Percentiles rank a stretch among this genome's conserved stretches.
These are phyloP conservation scores for Colletotrichum costaricense DNA, from an alignment of 2,329 filamentous ascomycete genomes.

Conservation along the genomic window DNA sequence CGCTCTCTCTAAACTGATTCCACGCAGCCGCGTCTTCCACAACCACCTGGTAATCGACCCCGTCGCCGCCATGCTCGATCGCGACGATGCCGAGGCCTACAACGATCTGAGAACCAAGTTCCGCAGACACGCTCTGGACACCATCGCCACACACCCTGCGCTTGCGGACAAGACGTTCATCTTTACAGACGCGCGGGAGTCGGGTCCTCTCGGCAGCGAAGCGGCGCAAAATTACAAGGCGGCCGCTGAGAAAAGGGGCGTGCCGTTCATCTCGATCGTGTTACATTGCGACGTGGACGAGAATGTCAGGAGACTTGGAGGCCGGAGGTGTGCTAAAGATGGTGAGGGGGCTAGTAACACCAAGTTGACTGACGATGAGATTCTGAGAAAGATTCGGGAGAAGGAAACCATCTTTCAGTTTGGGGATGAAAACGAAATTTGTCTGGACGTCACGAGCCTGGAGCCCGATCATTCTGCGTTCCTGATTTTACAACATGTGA, in stretches of 20 bases:
- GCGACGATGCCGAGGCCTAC: constrained; percentile 38
- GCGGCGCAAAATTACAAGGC: constrained; percentile 38
- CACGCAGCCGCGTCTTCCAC: constrained; percentile 41
- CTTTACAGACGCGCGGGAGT: constrained; percentile 41
- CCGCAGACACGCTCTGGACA: constrained; percentile 13
- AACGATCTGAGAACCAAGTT: constrained; percentile 35
- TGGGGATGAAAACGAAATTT: constrained; percentile 36
- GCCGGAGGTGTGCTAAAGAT: constrained; percentile 20
- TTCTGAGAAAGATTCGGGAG: constrained; percentile 38
- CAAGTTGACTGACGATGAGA: constrained; percentile 39
- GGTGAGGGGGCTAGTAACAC: constrained; percentile 9
- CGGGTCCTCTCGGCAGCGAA: constrained; percentile 5
- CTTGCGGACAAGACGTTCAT: constrained; percentile 38
- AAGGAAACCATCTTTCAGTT: constrained; percentile 40
- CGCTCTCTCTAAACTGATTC: constrained; percentile 42
- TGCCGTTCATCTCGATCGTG: constrained; percentile 43
- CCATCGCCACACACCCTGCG: constrained; percentile 23
- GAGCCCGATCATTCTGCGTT: constrained; percentile 36
- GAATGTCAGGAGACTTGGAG: constrained; percentile 38
- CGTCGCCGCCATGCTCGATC: constrained; percentile 37
- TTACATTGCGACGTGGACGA: constrained; percentile 42
- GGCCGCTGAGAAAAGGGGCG: constrained; percentile 37
- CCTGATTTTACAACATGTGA: constrained; percentile 34
- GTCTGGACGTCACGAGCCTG: constrained; percentile 43
- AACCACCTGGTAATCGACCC: constrained; percentile 46